Percentiles rank a stretch among this genome's conserved stretches.
These are phyloP conservation scores for Calendula officinalis DNA, from an alignment of 129 eudicot species.

Conservation along the genomic window DNA sequence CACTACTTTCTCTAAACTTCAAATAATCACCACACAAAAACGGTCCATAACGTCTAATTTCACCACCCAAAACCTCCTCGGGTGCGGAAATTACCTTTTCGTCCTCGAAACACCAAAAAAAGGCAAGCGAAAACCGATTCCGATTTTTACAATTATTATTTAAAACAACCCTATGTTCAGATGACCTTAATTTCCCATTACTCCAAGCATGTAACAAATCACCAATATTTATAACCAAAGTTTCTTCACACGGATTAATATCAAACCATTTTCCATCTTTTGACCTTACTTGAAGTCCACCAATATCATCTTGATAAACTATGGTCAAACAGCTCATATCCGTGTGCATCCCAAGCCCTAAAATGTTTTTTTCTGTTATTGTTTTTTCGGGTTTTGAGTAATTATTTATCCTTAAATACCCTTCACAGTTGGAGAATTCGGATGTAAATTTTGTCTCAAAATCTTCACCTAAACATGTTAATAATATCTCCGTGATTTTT, in stretches of 20 bases:
- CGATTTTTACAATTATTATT: constrained; percentile 30
- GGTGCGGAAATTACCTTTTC: constrained; percentile 71
- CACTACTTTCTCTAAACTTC: constrained; percentile 69
- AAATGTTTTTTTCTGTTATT: constrained; percentile 44
- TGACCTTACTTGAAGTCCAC: constrained; percentile 86
- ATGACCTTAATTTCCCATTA: constrained; percentile 71
- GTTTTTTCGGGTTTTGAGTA: constrained; percentile 56
- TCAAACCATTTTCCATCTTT: constrained; percentile 71
- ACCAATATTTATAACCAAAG: constrained; percentile 76
- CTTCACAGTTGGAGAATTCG: constrained; percentile 73
- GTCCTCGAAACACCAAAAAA: constrained; percentile 95
- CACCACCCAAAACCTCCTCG: constrained; percentile 65
- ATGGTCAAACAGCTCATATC: constrained; percentile 92
- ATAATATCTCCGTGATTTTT: constrained; percentile 46
- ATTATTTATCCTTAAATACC: constrained; percentile 76
- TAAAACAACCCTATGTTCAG: constrained; percentile 81
- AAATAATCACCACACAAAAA: constrained; percentile 73
- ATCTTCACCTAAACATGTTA: constrained; percentile 63
- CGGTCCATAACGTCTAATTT: constrained; percentile 49
- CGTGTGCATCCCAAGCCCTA: constrained; percentile 93
- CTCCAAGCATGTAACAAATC: constrained; percentile 97
- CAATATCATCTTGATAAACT: constrained; percentile 75
- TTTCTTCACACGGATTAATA: constrained; percentile 65
- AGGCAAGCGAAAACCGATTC: constrained; percentile 67
- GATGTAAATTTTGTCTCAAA: constrained; percentile 40